phyloP scores from a whole-genome alignment of 495 filamentous ascomycete genomes.

The Penicillium maclennaniae region DNA sequence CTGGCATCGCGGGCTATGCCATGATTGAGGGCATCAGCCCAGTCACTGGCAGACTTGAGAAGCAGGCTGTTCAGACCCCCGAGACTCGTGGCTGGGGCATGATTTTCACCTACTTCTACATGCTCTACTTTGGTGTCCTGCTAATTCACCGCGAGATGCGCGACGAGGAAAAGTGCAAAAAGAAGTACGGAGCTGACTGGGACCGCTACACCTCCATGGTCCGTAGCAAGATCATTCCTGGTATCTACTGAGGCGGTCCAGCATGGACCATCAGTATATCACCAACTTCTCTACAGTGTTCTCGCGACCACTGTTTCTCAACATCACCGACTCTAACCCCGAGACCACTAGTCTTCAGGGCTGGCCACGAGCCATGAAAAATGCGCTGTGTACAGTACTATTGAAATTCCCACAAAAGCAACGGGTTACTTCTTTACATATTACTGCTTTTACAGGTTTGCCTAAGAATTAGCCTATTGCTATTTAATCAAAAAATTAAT shows the following conservation, averaged over 20 bases:
- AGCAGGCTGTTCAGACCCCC: conserved; percentile 59
- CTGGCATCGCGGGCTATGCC: conserved; percentile 77
- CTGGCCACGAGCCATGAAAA: neutral
- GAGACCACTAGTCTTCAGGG: neutral
- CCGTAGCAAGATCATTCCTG: conserved; percentile 81
- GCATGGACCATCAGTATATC: neutral
- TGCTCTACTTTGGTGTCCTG: conserved; percentile 87
- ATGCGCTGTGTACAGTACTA: conserved; percentile 5
- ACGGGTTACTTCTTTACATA: neutral
- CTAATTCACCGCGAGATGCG: conserved; percentile 86
- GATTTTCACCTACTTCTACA: conserved; percentile 90
- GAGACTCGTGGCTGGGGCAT: conserved; percentile 77
- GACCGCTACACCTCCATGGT: conserved; percentile 82
- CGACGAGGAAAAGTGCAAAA: conserved; percentile 88
- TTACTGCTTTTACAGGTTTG: neutral
- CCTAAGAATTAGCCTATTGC: neutral
- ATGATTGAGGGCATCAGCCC: conserved; percentile 46
- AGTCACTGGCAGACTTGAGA: conserved; percentile 50
- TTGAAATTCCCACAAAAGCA: no score
- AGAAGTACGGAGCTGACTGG: conserved; percentile 95
- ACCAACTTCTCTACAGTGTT: neutral
- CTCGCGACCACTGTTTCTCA: neutral
- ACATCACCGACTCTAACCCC: neutral
- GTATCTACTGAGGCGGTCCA: conserved; percentile 62
- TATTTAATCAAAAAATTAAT: conserved; percentile 5